Base-by-base conservation (phyloP, 192 early-diverging fungal genomes). In the Diversispora epigaea region DNA sequence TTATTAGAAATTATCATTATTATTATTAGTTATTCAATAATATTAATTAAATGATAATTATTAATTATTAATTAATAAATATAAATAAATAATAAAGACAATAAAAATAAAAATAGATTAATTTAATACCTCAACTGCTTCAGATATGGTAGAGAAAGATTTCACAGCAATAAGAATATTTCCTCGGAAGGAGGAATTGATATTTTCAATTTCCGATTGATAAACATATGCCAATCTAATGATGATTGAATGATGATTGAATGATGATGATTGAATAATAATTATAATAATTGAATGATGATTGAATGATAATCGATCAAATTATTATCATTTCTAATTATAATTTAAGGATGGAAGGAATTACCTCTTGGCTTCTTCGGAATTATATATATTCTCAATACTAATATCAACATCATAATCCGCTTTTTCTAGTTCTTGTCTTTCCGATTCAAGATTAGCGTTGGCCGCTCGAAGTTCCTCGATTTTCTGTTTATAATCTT, bases 321-420 rank as follows among this genome's bases (percentile, higher is more conserved):
- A 50, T 46, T 10, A 12, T 17, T 32, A 15, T 32, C n/a, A 46
- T 15, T 68, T 5, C 17, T 32, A 11, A 6, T 44, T 22, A 52
- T 68, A 6, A n/a, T 2, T 22, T 15, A 9, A 9, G 22, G 21
- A 6, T 15, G 7, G 21, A 14, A 21, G 49, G 43, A 44, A 43
- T 40, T 44, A 10, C 12, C 10, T 5, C 25, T 62, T 41, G 39
- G 17, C 17, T 54, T 57, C 52, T 40, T 71, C 69, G 9, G 50
- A 57, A 6, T 71, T 54, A 71, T 57, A 71, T 46, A 71, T 71
- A 71, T n/a, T 62, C 62, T 57, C 40, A 12, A 72, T 72, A 58
- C 56, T 60, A 4, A 41, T 12, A 11, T 73, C 71, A 4, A 73
- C 44, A 14, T 47, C 45, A 47, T 62, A 19, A 17, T 40, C 49